Base-by-base conservation (phyloP, 179 eudicot species). In the Drosera spatulata region DNA sequence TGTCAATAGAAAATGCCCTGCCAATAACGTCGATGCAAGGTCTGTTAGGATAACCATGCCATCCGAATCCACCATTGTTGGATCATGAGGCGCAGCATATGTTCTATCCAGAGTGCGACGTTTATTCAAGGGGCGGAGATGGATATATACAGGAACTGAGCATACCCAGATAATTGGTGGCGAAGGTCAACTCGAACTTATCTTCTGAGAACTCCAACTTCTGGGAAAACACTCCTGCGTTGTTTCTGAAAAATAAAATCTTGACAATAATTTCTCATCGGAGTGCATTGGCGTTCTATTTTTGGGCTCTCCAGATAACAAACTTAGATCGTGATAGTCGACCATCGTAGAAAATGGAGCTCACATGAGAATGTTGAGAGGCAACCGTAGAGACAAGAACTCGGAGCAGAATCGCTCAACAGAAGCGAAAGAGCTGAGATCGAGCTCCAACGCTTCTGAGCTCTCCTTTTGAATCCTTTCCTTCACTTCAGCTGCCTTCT, bases 161-260 rank as follows among this genome's bases (percentile, higher is more conserved):
- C 15, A 67, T 7, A 65, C 80, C 77, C 53, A 77, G 64, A 59
- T 77, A 77, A 68, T 77, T 77, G 43, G 78, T 77, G 7, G 77
- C 81, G 55, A 77, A 73, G 54, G 81, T 77, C 78, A 77, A 66
- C 71, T 77, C 81, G 43, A 77, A 44, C 7, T 75, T 78, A n/a
- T 73, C 75, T 58, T 73, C 65, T 5, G 81, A 69, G 61, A 77
- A 57, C 53, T 64, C 75, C 56, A 73, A 75, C 4, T 45, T 55
- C 64, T 60, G 67, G 33, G 81, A 67, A 62, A 73, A 77, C 64
- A 53, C 70, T 13, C 78, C 78, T 54, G 81, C 81, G 69, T 73
- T 77, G 65, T 77, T 77, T 73, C 81, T 77, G 78, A 48, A 48
- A 43, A 13, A 52, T 50, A 45, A 53, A 53, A 46, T 6, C 15